Base-by-base conservation (phyloP, 352 stramenopile genomes). In the Aphanomyces euteiches region DNA sequence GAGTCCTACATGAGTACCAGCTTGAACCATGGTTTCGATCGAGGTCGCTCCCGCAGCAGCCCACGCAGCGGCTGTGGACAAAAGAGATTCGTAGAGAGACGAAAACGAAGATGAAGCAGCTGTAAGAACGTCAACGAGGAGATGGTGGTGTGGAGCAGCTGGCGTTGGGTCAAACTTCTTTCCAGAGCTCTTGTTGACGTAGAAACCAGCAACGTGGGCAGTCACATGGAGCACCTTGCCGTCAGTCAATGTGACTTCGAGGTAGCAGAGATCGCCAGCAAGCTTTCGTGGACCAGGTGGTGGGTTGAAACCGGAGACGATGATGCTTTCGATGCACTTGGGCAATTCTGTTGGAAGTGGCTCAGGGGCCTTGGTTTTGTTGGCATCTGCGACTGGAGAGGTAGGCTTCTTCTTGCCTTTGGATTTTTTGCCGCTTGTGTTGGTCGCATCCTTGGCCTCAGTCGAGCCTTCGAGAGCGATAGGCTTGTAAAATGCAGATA, bases 271-370 rank as follows among this genome's bases (percentile, higher is more conserved):
- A 74, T 99, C 96, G 47, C 94, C 95, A 0, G 92, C 80, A 37
- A 98, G 81, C 72, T 92, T 91, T 71, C 96, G 92, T 58, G 87
- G 87, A 19, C 88, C 78, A 36, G 96, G 95, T n/a, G 95, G 95
- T 40, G 95, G 91, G 79, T 98, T 97, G 80, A 96, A 98, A 53
- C 92, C 93, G 69, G 89, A 97, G 66, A 97, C 93, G 47, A 90
- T 79, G 69, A 98, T 96, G 75, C 87, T 95, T 74, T 94, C 87
- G 50, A 97, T 60, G 76, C 90, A 97, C 56, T 78, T 72, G n/a
- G 87, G 88, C 28, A 95, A 78, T 69, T 85, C 90, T 47, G 83
- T 78, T 43, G 77, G 64, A 61, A 79, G 56, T 17, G 74, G 15
- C 28, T 67, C 39, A 8, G 64, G 40, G 64, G 54, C 86, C 76